These are phyloP conservation scores for Ascoidea rubescens DNA, from an alignment of 805 yeast genomes.

Conservation along the genomic window DNA sequence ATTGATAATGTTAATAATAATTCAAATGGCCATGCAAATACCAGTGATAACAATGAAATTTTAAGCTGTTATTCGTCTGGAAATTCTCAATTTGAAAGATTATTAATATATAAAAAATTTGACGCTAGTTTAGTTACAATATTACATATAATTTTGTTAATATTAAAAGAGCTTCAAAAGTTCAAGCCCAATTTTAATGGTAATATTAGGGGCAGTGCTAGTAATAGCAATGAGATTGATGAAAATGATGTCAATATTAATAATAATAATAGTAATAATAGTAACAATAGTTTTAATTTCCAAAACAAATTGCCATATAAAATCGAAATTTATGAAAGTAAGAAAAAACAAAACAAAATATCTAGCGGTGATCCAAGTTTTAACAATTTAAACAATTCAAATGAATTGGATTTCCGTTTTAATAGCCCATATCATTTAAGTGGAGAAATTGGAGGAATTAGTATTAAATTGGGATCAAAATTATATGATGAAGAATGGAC, in stretches of 20 bases:
- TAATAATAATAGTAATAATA: constrained; percentile 25
- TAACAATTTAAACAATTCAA: no score
- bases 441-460: constrained; percentile 48
- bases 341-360: constrained; percentile 8
- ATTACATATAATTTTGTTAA: constrained; percentile 42
- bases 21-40: constrained; percentile 17
- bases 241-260: neutral
- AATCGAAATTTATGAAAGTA: constrained; percentile 41
- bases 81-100: constrained; percentile 56
- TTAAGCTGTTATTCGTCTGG: constrained; percentile 55
- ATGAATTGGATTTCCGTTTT: no score
- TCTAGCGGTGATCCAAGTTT: neutral
- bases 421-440: no score
- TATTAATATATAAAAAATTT: constrained; percentile 59
- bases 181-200: no score
- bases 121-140: constrained; percentile 76
- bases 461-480: constrained; percentile 54
- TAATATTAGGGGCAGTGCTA: no score
- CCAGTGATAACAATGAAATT: constrained; percentile 23
- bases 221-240: no score
- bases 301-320: constrained; percentile 41
- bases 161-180: constrained; percentile 16
- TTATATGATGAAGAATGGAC: constrained; percentile 76
- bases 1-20: constrained; percentile 27
- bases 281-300: no score